Base-by-base conservation (phyloP, 768 basidiomycete genomes). In the Mycena olivaceomarginata region DNA sequence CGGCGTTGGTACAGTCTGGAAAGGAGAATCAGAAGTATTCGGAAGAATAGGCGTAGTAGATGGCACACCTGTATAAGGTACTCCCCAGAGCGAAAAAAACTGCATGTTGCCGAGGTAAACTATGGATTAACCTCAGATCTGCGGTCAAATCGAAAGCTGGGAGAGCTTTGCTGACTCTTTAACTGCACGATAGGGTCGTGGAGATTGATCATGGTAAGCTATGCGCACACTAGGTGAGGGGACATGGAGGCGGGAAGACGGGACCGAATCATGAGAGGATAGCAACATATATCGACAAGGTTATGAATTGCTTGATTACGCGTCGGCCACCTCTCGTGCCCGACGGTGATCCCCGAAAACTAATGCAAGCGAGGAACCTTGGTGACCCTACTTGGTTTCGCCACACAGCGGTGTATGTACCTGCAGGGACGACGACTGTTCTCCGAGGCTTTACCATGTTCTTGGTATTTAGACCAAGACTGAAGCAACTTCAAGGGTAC, bases 151-250 rank as follows among this genome's bases (percentile, higher is more conserved):
- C n/a, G 25, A 66, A 59, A 15, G 25, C 12, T 8, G n/a, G 40
- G 40, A 13, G 41, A 56, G 53, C n/a, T n/a, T 65, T 65, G 22
- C 64, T 46, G 6, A 46, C 41, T 31, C 39, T 25, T 25, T 25
- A 25, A 25, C 25, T 25, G 25, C 25, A 25, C 25, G 25, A 25
- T 2, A 25, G 25, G 25, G 43, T 65, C 12, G 43, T 22, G 12
- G 64, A 39, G 45, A 16, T 46, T 39, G 66, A 43, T 56, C 53
- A 56, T 56, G 48, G 92, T 51, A 56, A 56, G 20, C n/a, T 56
- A 22, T 56, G n/a, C 11, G n/a, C n/a, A 22, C 53, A 56, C 18
- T 56, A 9, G n/a, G 11, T 20, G 20, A 56, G 9, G 53, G 53
- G 48, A 48, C 48, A 48, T 48, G 48, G 48, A 48, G 48, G 48